phyloP scores from a whole-genome alignment of 2,329 filamentous ascomycete species.

The Fusarium fujikuroi region DNA sequence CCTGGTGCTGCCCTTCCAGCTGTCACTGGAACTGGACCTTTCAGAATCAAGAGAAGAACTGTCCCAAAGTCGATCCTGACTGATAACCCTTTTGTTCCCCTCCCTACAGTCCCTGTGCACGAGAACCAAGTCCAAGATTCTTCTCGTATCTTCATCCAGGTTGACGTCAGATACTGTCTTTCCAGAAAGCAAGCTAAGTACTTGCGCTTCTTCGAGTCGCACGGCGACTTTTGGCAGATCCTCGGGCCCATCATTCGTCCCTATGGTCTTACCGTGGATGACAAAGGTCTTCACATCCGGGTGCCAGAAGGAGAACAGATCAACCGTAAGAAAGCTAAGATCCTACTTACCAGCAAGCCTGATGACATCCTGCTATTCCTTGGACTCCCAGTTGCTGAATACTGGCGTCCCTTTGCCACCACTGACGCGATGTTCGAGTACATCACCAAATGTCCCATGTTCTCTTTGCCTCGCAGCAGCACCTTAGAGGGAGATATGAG shows the following conservation, averaged over 20 bases:
- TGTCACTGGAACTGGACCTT: not conserved
- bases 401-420: conserved; percentile 67
- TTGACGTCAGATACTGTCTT: conserved; percentile 72
- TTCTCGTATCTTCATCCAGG: conserved; percentile 64
- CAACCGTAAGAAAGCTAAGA: conserved; percentile 65
- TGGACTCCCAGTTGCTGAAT: conserved; percentile 59
- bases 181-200: conserved; percentile 61
- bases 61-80: not conserved
- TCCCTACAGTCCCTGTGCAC: conserved; percentile 44
- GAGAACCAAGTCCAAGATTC: not conserved
- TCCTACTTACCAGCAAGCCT: conserved; percentile 71
- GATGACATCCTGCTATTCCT: conserved; percentile 69
- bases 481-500: conserved; percentile 46
- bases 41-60: not conserved
- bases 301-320: conserved; percentile 73
- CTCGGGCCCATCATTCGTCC: conserved; percentile 72
- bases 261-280: conserved; percentile 73
- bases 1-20: not conserved
- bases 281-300: conserved; percentile 71
- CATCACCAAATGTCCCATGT: conserved; percentile 66
- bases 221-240: conserved; percentile 77
- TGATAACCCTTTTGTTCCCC: not conserved
- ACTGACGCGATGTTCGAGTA: conserved; percentile 71
- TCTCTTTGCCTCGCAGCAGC: conserved; percentile 55
- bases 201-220: conserved; percentile 74